Conservation (phyloP, 139 green algal genomes). For the Chlamydomonas eustigma region DNA sequence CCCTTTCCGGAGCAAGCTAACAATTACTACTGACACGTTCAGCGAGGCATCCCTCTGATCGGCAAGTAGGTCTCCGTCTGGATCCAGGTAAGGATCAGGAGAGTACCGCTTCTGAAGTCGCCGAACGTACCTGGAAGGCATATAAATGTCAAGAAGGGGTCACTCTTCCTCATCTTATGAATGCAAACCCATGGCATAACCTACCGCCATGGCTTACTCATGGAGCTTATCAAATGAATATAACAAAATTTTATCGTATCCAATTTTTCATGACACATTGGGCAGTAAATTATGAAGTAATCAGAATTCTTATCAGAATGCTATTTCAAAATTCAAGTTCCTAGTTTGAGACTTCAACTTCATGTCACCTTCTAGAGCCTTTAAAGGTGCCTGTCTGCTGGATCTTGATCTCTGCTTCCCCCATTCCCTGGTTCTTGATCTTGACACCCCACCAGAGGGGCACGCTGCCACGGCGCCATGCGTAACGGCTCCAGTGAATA, state of each 20-base stretch:
- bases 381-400: conserved; percentile 68
- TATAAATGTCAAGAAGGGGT: no score
- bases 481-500: conserved; percentile 64
- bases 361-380: conserved; percentile 60
- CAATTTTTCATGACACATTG: no score
- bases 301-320: no score
- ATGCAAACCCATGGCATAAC: no score
- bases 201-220: no score
- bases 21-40: conserved; percentile 75
- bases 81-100: conserved; percentile 40
- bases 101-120: conserved; percentile 70
- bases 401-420: conserved; percentile 89
- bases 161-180: no score
- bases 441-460: conserved; percentile 68
- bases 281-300: no score
- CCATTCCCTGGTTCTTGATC: conserved; percentile 68
- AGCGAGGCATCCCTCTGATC: conserved; percentile 16
- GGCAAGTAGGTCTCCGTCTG: conserved; percentile 18
- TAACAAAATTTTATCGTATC: no score
- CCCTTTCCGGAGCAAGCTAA: conserved; percentile 91
- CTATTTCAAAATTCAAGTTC: no score
- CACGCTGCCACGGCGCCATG: conserved; percentile 85
- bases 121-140: conserved; percentile 79
- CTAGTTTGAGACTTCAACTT: no score
- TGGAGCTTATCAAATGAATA: no score